Evolutionary conservation across 2,329 filamentous ascomycete genomes (phyloP).

Genomic region (Clathrospora elynae): DNA sequence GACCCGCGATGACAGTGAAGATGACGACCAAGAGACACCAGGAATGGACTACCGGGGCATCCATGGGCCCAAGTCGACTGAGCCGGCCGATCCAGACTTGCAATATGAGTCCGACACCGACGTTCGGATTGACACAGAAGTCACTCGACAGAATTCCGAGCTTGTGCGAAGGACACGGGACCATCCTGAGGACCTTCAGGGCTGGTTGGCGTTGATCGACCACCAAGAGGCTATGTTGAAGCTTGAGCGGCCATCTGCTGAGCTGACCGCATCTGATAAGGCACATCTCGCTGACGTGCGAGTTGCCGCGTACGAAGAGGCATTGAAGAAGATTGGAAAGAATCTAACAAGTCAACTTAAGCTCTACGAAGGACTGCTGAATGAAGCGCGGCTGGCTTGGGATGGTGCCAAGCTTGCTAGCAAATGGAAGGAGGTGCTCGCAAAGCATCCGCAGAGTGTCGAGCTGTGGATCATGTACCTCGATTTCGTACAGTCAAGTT

Average conservation of each 20-base stretch:
- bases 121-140: conserved; percentile 28
- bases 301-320: conserved; percentile 78
- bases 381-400: conserved; percentile 77
- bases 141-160: conserved; percentile 61
- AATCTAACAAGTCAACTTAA: conserved; percentile 57
- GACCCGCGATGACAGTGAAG: conserved; percentile 26
- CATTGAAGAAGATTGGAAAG: conserved; percentile 63
- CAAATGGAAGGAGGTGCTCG: conserved; percentile 69
- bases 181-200: conserved; percentile 67
- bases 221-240: conserved; percentile 74
- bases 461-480: conserved; percentile 75
- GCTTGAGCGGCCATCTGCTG: conserved; percentile 51
- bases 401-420: conserved; percentile 63
- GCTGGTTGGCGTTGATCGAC: conserved; percentile 79
- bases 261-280: conserved; percentile 64
- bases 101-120: conserved; percentile 39
- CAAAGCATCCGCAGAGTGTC: conserved; percentile 62
- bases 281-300: conserved; percentile 78
- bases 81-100: conserved; percentile 46
- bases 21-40: conserved; percentile 13
- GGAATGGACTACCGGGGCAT: conserved; percentile 48
- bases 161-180: conserved; percentile 69
- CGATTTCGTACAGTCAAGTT: conserved; percentile 71
- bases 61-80: conserved; percentile 24
- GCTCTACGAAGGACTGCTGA: conserved; percentile 71